Evolutionary conservation across 257 asterid genomes (phyloP).

Genomic region (Paraleonurus japonicus): DNA sequence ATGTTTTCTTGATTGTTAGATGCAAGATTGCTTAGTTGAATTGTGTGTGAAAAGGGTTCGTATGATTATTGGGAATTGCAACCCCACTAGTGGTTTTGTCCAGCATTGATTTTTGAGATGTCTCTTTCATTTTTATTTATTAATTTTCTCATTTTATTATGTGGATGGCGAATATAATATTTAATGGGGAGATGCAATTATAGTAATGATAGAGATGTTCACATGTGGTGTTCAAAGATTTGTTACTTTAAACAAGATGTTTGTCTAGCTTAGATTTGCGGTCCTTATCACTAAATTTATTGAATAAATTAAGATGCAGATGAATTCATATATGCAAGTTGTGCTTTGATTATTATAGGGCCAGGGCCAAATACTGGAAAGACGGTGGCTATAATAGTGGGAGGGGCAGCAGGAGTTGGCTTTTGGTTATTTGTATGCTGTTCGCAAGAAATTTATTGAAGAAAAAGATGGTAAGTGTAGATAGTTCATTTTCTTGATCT

Average conservation of each 20-base stretch:
- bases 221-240: constrained; percentile 30
- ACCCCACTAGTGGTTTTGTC: constrained; percentile 23
- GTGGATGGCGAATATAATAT: not conserved
- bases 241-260: constrained; percentile 46
- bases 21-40: not conserved
- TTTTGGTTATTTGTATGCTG: constrained; percentile 74
- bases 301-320: constrained; percentile 12
- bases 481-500: not conserved
- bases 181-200: not conserved
- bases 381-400: constrained; percentile 92
- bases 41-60: constrained; percentile 8
- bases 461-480: constrained; percentile 80
- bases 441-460: constrained; percentile 75
- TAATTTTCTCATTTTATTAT: not conserved
- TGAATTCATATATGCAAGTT: constrained; percentile 30
- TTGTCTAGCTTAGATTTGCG: constrained; percentile 56
- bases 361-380: constrained; percentile 80
- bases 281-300: constrained; percentile 33
- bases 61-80: constrained; percentile 20
- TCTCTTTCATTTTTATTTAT: constrained; percentile 24
- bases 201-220: constrained; percentile 22
- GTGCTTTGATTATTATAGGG: constrained; percentile 48
- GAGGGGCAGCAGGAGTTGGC: constrained; percentile 99
- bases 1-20: not conserved
- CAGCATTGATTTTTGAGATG: constrained; percentile 38